A percentile compares a stretch with the other conserved stretches of the same genome.
Conservation (phyloP, 257 asterid genomes). For the Fraxinus cuspidata region DNA sequence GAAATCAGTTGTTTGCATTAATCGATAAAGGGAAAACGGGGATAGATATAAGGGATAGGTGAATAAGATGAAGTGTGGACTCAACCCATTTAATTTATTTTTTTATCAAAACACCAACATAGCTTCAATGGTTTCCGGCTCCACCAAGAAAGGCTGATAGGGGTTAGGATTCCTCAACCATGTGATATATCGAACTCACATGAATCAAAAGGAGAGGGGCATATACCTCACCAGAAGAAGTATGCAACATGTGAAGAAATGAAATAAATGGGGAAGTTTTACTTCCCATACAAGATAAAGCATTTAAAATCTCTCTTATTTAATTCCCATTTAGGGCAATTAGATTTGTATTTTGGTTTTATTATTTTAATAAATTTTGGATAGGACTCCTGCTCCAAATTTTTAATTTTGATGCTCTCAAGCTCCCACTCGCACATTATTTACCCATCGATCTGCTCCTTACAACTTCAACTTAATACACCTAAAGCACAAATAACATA, state of each 20-base stretch:
- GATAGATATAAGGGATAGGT: not conserved
- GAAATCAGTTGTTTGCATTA: not conserved
- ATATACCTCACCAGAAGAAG: no score
- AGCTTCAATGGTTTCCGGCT: no score
- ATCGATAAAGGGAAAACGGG: not conserved
- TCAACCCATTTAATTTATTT: not conserved
- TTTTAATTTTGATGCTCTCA: conserved; percentile 6
- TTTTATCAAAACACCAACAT: no score
- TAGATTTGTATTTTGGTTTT: not conserved
- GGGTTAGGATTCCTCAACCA: no score
- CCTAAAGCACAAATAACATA: conserved; percentile 14
- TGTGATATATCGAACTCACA: no score
- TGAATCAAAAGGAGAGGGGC: no score
- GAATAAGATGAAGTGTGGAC: not conserved
- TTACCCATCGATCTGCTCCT: conserved; percentile 17
- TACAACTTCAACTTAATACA: conserved; percentile 5
- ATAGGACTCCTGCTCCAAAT: not conserved
- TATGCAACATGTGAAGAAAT: no score
- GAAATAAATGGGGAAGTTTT: no score
- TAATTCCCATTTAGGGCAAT: not conserved
- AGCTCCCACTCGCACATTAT: conserved; percentile 17
- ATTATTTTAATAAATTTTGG: not conserved
- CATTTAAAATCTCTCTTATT: no score
- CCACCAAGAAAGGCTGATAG: no score
- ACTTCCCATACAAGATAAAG: no score